Base-by-base conservation (phyloP, 176 grass and related monocot genomes). In the Zoysia pacifica region DNA sequence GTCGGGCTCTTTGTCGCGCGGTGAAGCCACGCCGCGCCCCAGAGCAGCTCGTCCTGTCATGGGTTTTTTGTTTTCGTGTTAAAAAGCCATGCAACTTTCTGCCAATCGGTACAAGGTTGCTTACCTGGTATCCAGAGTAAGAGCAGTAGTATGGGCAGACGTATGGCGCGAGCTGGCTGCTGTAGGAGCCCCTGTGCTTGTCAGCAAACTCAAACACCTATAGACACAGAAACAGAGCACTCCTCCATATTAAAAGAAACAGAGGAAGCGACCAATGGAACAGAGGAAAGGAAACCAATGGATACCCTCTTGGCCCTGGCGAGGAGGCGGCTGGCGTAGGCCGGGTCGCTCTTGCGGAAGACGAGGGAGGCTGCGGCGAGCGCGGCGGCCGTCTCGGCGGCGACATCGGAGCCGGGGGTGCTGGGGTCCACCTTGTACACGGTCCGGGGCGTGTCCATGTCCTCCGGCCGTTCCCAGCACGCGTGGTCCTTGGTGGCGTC, bases 381-480 rank as follows among this genome's bases (percentile, higher is more conserved):
- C 4, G 95, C 95, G 0, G 95, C 95, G 40, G 95, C 92, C 0
- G 90, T 98, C 78, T 98, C 95, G 50, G 92, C 95, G 9, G 95
- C 95, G 4, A 98, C 87, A 50, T 98, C 95, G 50, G 92, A 87
- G 36, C 95, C 95, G 0, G 95, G 95, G 74, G 82, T 93, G 75
- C 79, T 38, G 1, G 85, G 46, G 51, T 98, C 92, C 40, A 98
- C 87, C 77, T 98, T 98, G 81, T 81, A 82, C 56, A 94, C 92
- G 12, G 72, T 89, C 10, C 95, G 67, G 2, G 86, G 88, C 0
- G 95, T 98, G 90, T 98, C 95, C 95, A 94, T 98, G 86, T 98
- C 95, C 78, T 98, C 95, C 42, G 95, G 95, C 4, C 95, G 87
- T 75, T 98, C 95, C 95, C 95, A 98, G 87, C 95, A 98, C n/a